These are phyloP conservation scores for Akanthomyces dipterigenus DNA, from an alignment of 2,329 filamentous ascomycete genomes.

Conservation along the genomic window DNA sequence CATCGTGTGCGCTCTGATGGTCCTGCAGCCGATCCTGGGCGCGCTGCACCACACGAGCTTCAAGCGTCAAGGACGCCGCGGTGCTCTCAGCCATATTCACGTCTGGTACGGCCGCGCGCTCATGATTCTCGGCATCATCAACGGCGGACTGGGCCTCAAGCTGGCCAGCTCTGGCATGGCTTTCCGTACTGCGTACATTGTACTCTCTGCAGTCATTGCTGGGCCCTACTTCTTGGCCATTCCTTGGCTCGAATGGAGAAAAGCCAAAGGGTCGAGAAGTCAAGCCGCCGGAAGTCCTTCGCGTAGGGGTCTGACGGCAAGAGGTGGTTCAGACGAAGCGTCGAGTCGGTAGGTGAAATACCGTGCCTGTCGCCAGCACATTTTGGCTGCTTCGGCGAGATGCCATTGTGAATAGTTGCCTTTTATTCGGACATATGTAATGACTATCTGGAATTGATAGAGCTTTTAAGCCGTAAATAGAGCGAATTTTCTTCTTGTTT, in stretches of 20 bases:
- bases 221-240: slow-evolving; percentile 34
- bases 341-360: not conserved
- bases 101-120: slow-evolving; percentile 56
- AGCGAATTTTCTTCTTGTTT: not conserved
- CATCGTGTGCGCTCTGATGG: slow-evolving; percentile 45
- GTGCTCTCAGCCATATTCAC: slow-evolving; percentile 47
- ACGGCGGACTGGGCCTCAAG: slow-evolving; percentile 55
- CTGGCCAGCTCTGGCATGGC: slow-evolving; percentile 34
- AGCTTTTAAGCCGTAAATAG: not conserved
- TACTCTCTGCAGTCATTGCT: slow-evolving; percentile 45
- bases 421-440: not conserved
- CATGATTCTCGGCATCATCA: slow-evolving; percentile 53
- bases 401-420: too few relatives aligned
- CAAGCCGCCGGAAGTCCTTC: not conserved
- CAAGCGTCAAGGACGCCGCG: slow-evolving; percentile 39
- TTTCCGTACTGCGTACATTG: slow-evolving; percentile 47
- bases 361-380: not conserved
- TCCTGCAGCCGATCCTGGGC: slow-evolving; percentile 53
- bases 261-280: not conserved
- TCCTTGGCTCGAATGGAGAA: not conserved
- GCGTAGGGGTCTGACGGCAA: not conserved
- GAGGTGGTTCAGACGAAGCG: not conserved
- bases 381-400: too few relatives aligned
- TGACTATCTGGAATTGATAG: not conserved
- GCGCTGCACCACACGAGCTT: slow-evolving; percentile 51